Percentiles rank a stretch among this genome's conserved stretches.
Conservation (phyloP, 768 basidiomycete genomes). For the Boletellus ananas region DNA sequence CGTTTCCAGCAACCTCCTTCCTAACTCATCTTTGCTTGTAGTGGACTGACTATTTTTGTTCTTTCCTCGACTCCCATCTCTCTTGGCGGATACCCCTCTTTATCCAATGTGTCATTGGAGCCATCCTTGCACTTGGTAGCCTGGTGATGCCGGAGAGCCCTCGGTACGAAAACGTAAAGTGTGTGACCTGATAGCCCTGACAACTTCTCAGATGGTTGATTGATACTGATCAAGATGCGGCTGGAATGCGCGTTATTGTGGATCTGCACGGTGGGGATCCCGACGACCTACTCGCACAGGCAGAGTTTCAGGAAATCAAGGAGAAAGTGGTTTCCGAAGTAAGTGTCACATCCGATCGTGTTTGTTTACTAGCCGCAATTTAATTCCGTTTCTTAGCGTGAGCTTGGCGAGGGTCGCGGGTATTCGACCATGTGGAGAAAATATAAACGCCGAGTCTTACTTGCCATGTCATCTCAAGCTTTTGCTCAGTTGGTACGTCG, state of each 20-base stretch:
- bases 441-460: constrained; percentile 82
- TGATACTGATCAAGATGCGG: constrained; percentile 77
- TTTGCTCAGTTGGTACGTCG: constrained; percentile 86
- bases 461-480: constrained; percentile 94
- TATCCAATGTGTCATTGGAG: constrained; percentile 84
- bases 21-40: constrained; percentile 24
- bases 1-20: not conserved
- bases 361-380: not conserved
- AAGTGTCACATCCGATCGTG: constrained; percentile 10
- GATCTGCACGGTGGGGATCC: constrained; percentile 84
- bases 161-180: constrained; percentile 41
- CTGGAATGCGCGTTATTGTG: constrained; percentile 82
- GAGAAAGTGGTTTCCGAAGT: constrained; percentile 72
- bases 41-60: constrained; percentile 96
- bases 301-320: constrained; percentile 91
- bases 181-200: constrained; percentile 2
- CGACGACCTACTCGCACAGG: constrained; percentile 60
- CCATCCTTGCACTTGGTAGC: constrained; percentile 73
- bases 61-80: constrained; percentile 77
- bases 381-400: constrained; percentile 47
- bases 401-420: constrained; percentile 67
- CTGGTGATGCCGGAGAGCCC: constrained; percentile 89
- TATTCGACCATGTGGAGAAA: constrained; percentile 83
- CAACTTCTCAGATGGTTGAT: constrained; percentile 70
- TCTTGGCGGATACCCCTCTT: constrained; percentile 92